Percentiles rank a stretch among this genome's conserved stretches.
Conservation (phyloP, 139 green algal genomes). For the Tetraselmis striata region DNA sequence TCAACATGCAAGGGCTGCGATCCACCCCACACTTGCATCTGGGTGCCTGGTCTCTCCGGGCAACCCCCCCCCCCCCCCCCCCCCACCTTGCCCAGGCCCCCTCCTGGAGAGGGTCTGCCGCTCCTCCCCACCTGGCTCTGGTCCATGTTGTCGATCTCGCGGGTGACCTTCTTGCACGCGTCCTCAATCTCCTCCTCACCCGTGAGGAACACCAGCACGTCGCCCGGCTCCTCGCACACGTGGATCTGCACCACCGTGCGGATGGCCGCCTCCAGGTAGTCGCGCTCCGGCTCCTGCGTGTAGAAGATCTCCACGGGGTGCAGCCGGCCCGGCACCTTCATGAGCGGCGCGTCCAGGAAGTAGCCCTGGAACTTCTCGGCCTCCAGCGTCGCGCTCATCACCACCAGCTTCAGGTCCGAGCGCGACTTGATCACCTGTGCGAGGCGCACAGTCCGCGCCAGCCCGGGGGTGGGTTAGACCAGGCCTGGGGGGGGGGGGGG, state of each 20-base stretch:
- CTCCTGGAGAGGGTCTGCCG: no score
- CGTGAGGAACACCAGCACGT: conserved; percentile 97
- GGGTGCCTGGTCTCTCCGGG: no score
- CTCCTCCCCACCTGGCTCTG: conserved; percentile 35
- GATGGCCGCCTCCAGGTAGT: conserved; percentile 97
- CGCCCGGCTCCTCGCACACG: conserved; percentile 67
- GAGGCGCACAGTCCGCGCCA: no score
- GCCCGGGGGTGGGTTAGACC: background rate
- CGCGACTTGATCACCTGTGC: conserved; percentile 77
- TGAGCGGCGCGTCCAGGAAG: conserved; percentile 89
- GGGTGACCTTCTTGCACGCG: conserved; percentile 85
- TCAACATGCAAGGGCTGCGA: no score
- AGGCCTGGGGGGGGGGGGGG: background rate
- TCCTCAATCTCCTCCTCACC: conserved; percentile 99
- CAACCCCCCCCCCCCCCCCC: no score
- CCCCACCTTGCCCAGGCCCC: no score
- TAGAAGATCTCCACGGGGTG: conserved; percentile 99
- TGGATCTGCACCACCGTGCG: conserved; percentile 96
- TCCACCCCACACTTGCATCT: no score
- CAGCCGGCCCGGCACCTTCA: conserved; percentile 94
- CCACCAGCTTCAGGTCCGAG: conserved; percentile 92
- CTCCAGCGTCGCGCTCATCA: conserved; percentile 98
- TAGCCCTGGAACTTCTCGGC: conserved; percentile 99
- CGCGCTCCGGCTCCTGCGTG: conserved; percentile 93
- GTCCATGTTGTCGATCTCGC: conserved; percentile 56